These are phyloP conservation scores for Lachnellula hyalina DNA, from an alignment of 2,329 filamentous ascomycete genomes.

Conservation along the genomic window DNA sequence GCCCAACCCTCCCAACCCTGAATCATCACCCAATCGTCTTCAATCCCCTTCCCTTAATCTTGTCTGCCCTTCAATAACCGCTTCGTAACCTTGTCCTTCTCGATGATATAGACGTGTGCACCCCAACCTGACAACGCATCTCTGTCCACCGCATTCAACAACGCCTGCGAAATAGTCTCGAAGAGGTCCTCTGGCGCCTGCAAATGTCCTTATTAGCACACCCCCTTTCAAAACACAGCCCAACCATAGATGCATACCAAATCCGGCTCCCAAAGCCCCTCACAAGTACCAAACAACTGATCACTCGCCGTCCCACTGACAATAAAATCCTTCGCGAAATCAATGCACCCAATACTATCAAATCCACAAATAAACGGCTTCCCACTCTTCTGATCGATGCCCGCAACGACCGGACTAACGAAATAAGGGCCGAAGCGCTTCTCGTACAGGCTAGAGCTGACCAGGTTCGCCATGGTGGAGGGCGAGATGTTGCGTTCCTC, in stretches of 20 bases:
- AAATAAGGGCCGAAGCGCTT: slow-evolving; percentile 95
- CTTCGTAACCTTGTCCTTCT: slow-evolving; percentile 99
- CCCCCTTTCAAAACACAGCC: background rate
- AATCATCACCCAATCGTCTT: slow-evolving; percentile 1
- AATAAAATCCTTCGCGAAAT: slow-evolving; percentile 99
- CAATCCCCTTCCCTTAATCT: slow-evolving; percentile 57
- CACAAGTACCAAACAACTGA: slow-evolving; percentile 97
- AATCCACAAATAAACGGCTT: slow-evolving; percentile 99
- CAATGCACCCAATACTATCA: slow-evolving; percentile 98
- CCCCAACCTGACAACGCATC: slow-evolving; percentile 97
- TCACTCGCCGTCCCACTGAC: slow-evolving; percentile 94
- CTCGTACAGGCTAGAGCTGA: slow-evolving; percentile 89
- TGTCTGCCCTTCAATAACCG: slow-evolving; percentile 96
- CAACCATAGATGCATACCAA: slow-evolving; percentile 52
- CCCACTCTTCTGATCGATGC: slow-evolving; percentile 87
- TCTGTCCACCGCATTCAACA: slow-evolving; percentile 92
- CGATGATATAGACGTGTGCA: slow-evolving; percentile 98
- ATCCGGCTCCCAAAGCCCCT: slow-evolving; percentile 96
- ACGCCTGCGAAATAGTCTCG: slow-evolving; percentile 93
- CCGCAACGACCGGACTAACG: slow-evolving; percentile 88
- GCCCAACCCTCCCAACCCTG: slow-evolving; percentile 7
- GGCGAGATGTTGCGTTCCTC: slow-evolving; percentile 97
- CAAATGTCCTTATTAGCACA: slow-evolving; percentile 1
- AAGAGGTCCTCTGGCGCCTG: slow-evolving; percentile 91
- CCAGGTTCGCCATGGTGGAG: slow-evolving; percentile 92